Conservation (phyloP, 768 basidiomycete genomes). For the Cystofilobasidium bisporidii region DNA sequence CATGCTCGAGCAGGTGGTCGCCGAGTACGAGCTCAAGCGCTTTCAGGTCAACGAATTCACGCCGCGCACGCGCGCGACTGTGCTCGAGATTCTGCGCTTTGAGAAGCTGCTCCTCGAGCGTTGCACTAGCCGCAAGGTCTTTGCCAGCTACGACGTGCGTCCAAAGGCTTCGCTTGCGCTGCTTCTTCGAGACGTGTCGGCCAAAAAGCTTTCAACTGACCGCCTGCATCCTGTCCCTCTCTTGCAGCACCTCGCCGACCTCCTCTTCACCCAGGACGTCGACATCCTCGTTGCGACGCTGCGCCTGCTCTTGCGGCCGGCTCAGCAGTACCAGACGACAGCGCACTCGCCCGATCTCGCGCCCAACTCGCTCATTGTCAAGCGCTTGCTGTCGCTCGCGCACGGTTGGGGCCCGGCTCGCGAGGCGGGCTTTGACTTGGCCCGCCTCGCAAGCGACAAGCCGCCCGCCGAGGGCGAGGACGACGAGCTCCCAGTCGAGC, state of each 20-base stretch:
- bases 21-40: constrained; percentile 71
- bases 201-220: too few species aligned
- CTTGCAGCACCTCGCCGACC: constrained; percentile 70
- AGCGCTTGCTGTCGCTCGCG: constrained; percentile 69
- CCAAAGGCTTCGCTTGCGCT: background rate
- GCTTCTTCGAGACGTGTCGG: background rate
- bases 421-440: constrained; percentile 66
- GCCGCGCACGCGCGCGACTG: constrained; percentile 57
- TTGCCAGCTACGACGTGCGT: constrained; percentile 88
- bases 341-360: constrained; percentile 66
- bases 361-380: constrained; percentile 55
- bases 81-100: constrained; percentile 78
- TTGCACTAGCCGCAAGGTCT: constrained; percentile 94
- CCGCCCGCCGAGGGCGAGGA: constrained; percentile 33
- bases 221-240: too few species aligned
- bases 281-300: constrained; percentile 75
- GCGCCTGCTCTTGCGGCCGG: constrained; percentile 77
- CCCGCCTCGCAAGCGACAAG: constrained; percentile 50
- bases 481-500: constrained; percentile 32
- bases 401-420: constrained; percentile 71
- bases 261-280: constrained; percentile 78
- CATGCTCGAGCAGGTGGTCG: constrained; percentile 71
- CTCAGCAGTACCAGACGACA: constrained; percentile 87
- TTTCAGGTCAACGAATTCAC: constrained; percentile 72
- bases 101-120: constrained; percentile 86